A percentile compares a stretch with the other conserved stretches of the same genome.
These are phyloP conservation scores for Psilocybe subaeruginosa DNA, from an alignment of 768 basidiomycete species.

Conservation along the genomic window DNA sequence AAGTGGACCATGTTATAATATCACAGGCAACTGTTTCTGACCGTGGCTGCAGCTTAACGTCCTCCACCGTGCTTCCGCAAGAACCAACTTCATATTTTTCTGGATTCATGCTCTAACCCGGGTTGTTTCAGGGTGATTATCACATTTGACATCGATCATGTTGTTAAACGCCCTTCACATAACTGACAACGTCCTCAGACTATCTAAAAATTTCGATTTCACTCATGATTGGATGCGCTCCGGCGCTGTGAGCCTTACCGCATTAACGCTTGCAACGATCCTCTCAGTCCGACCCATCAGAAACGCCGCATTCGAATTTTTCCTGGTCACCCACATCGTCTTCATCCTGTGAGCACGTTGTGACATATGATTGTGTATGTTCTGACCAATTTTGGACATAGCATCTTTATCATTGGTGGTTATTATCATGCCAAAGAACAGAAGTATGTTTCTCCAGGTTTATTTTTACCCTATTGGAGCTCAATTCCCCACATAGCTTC, in stretches of 20 bases:
- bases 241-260: conserved; percentile 31
- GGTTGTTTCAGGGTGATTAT: conserved; percentile 30
- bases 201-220: conserved; percentile 37
- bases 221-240: conserved; percentile 38
- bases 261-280: conserved; percentile 38
- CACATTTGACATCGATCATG: not conserved
- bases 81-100: conserved; percentile 41
- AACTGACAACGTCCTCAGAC: conserved; percentile 23
- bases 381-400: conserved; percentile 26
- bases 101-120: conserved; percentile 45
- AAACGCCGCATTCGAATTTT: conserved; percentile 44
- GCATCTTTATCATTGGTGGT: conserved; percentile 42
- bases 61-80: conserved; percentile 47
- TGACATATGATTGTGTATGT: conserved; percentile 9
- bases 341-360: conserved; percentile 30
- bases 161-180: not conserved
- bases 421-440: conserved; percentile 38
- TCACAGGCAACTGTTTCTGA: not conserved
- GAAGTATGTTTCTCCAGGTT: conserved; percentile 22
- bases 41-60: conserved; percentile 40
- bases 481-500: conserved; percentile 25
- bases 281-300: conserved; percentile 43
- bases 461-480: conserved; percentile 6
- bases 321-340: conserved; percentile 35
- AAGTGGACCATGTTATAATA: not conserved